These are phyloP conservation scores for Fusarium succisae DNA, from an alignment of 2,329 filamentous ascomycete species.

Conservation along the genomic window DNA sequence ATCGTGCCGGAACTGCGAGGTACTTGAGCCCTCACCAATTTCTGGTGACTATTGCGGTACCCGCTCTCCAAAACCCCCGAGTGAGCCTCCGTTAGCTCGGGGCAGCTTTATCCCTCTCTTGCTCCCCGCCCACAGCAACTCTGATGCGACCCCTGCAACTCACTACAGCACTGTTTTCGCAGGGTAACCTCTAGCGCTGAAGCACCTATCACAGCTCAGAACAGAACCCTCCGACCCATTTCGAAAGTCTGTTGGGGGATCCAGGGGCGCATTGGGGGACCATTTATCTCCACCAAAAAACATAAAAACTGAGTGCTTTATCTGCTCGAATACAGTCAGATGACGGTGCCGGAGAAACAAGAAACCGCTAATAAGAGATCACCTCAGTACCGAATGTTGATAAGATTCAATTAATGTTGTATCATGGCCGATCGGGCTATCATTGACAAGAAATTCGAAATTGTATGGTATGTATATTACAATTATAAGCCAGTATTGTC, in stretches of 20 bases:
- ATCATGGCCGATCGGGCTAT: not conserved
- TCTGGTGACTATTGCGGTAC: constrained; percentile 24
- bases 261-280: constrained; percentile 38
- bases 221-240: constrained; percentile 19
- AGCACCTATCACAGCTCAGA: constrained; percentile 28
- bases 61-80: constrained; percentile 40
- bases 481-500: constrained; percentile 43
- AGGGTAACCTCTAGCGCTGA: not conserved
- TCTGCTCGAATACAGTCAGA: not conserved
- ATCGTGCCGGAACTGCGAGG: constrained; percentile 43
- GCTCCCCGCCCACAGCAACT: constrained; percentile 32
- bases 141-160: constrained; percentile 22
- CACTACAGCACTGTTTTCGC: constrained; percentile 14
- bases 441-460: constrained; percentile 11
- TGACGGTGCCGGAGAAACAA: constrained; percentile 26
- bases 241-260: constrained; percentile 41
- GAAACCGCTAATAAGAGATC: constrained; percentile 7
- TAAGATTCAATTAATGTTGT: not conserved
- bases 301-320: constrained; percentile 6
- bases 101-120: constrained; percentile 44
- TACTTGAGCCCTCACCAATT: constrained; percentile 28
- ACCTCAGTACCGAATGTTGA: not conserved
- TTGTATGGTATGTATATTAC: constrained; percentile 40
- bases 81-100: constrained; percentile 41
- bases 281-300: constrained; percentile 31